Evolutionary conservation across 2,329 filamentous ascomycete genomes (phyloP).

Genomic region (Ophiostoma australiae): DNA sequence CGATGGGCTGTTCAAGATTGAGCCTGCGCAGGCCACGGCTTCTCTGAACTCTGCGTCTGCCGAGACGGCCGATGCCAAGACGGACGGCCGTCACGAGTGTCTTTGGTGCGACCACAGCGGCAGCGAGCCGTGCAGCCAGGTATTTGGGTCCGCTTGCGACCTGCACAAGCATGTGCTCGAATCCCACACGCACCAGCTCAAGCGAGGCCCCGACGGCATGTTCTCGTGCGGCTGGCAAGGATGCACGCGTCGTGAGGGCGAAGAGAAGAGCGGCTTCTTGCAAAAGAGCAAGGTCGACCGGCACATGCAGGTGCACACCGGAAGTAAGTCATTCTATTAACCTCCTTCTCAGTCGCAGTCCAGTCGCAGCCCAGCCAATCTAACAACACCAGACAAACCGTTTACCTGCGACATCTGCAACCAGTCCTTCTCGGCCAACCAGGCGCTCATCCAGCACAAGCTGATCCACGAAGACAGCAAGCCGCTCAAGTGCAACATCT

Average conservation of each 20-base stretch:
- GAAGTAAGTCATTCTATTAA: slow-evolving; percentile 47
- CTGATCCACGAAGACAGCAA: slow-evolving; percentile 62
- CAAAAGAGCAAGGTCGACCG: slow-evolving; percentile 60
- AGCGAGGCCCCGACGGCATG: slow-evolving; percentile 45
- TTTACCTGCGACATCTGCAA: slow-evolving; percentile 53
- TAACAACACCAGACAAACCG: slow-evolving; percentile 48
- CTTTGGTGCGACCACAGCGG: slow-evolving; percentile 32
- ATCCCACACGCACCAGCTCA: slow-evolving; percentile 45
- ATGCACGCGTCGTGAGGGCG: slow-evolving; percentile 47
- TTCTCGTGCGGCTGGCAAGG: slow-evolving; percentile 50
- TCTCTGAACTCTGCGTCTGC: background rate
- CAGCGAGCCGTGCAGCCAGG: slow-evolving; percentile 30
- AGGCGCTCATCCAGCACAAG: slow-evolving; percentile 63
- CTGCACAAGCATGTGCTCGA: slow-evolving; percentile 53
- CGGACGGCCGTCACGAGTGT: slow-evolving; percentile 27
- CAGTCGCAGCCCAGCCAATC: background rate
- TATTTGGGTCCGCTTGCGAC: slow-evolving; percentile 43
- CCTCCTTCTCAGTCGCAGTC: background rate
- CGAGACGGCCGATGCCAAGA: background rate
- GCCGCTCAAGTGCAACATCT: slow-evolving; percentile 56
- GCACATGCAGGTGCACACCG: slow-evolving; percentile 61
- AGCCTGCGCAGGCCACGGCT: background rate
- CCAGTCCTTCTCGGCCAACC: slow-evolving; percentile 58
- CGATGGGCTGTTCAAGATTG: background rate
- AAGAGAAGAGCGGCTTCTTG: slow-evolving; percentile 45